Percentiles rank a stretch among this genome's conserved stretches.
These are phyloP conservation scores for Tephrocybe sp. DNA, from an alignment of 768 basidiomycete genomes.

Conservation along the genomic window DNA sequence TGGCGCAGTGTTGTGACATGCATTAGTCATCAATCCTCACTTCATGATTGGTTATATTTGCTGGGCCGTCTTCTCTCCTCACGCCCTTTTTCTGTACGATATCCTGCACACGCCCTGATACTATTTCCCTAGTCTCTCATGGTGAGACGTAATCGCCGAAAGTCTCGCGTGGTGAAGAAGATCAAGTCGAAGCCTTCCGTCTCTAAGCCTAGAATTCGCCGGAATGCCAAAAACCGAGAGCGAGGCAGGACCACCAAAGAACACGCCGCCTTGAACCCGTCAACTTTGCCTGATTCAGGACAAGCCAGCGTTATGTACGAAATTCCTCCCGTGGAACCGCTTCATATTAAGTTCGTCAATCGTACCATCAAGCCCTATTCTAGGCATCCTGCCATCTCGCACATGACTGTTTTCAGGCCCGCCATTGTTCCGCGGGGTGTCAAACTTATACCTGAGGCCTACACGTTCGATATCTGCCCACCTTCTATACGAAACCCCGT, in stretches of 20 bases:
- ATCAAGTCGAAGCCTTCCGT: no score
- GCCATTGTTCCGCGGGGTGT: neutral
- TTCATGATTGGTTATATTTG: no score
- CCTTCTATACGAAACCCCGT: neutral
- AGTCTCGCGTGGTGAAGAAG: no score
- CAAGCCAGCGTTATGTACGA: neutral
- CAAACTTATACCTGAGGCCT: slow-evolving; percentile 1
- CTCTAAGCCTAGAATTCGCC: neutral
- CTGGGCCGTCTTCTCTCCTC: no score
- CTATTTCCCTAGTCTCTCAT: no score
- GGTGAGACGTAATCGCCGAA: no score
- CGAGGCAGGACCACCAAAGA: neutral
- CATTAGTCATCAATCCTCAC: no score
- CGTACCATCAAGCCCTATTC: neutral
- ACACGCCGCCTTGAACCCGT: neutral
- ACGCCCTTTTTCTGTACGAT: no score
- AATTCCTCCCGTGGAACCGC: neutral
- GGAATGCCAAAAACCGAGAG: neutral
- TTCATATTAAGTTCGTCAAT: neutral
- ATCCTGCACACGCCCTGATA: no score
- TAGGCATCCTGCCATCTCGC: neutral
- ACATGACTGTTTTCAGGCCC: neutral
- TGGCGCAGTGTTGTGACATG: no score
- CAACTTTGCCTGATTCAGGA: neutral
- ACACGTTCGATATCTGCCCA: neutral